Base-by-base conservation (phyloP, 306 rosid genomes). In the Vigna trinervia region DNA sequence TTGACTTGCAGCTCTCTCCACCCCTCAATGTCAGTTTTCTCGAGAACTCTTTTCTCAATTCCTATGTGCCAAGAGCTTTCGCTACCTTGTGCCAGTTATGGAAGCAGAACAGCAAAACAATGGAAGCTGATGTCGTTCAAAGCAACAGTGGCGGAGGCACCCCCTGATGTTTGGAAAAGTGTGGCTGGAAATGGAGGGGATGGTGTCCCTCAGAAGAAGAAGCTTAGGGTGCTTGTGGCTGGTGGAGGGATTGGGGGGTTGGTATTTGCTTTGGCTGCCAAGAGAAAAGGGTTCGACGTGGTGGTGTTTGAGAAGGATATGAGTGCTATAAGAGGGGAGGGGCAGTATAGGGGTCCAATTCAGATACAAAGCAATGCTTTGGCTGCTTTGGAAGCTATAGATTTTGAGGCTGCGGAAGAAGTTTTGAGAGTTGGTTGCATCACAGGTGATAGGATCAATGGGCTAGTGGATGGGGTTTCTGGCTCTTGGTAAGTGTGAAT, bases 241-340 rank as follows among this genome's bases (percentile, higher is more conserved):
- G 99, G 99, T 8, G 99, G 97, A 41, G 99, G 99, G 58, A 96
- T 96, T 43, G 99, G 98, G 5, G 99, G 99, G 2, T 71, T 96
- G 87, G 99, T 96, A 23, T 79, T 96, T 56, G 98, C 99, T 78
- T 66, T 96, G 86, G 98, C 99, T 69, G 97, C 97, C 10, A 96
- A 96, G 88, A 91, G 67, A 79, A 96, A 81, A 23, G 99, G 99
- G n/a, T 96, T 96, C 71, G 97, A 89, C 32, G 99, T 96, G 26
- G n/a, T 89, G 64, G 99, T 96, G 78, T 96, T 96, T 86, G 99
- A 96, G 94, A 92, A 61, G 82, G 99, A 96, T 81, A 3, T 92
- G 85, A 96, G 99, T 83, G 98, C 99, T 58, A 80, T 96, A 34
- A 89, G 98, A 81, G 98, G 99, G 36, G 99, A 96, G 67, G 99